These are phyloP conservation scores for Tricharina praecox DNA, from an alignment of 495 filamentous ascomycete genomes.

Conservation along the genomic window DNA sequence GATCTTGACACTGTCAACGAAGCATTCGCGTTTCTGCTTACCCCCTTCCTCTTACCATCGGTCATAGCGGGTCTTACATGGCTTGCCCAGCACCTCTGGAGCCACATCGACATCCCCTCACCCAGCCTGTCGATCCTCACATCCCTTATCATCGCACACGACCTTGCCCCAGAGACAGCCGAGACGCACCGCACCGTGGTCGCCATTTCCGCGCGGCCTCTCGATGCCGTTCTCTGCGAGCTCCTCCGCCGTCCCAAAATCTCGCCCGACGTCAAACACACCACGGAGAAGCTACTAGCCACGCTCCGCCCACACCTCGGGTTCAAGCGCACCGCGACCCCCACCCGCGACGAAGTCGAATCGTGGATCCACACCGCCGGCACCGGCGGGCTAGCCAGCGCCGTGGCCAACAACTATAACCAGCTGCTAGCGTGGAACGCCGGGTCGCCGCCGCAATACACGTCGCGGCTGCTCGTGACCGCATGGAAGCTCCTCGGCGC, in stretches of 20 bases:
- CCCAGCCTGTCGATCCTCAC: conserved; percentile 61
- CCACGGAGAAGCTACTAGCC: conserved; percentile 42
- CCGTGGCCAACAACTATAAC: conserved; percentile 35
- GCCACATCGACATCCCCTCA: conserved; percentile 38
- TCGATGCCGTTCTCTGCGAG: conserved; percentile 58
- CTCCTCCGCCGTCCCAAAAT: conserved; percentile 39
- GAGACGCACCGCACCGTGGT: conserved; percentile 70
- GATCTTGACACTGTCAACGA: conserved; percentile 68
- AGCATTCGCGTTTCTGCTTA: conserved; percentile 79
- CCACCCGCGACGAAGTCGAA: conserved; percentile 57
- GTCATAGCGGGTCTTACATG: conserved; percentile 65
- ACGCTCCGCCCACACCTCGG: conserved; percentile 51
- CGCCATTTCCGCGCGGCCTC: conserved; percentile 57
- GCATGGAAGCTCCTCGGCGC: conserved; percentile 57
- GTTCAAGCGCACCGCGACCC: conserved; percentile 41
- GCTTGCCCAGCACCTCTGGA: conserved; percentile 71
- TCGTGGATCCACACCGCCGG: conserved; percentile 47
- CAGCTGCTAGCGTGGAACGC: conserved; percentile 54
- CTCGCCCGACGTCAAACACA: neutral
- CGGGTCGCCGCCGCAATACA: conserved; percentile 40
- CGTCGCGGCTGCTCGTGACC: conserved; percentile 54
- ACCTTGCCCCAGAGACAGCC: conserved; percentile 62
- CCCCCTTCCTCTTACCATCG: conserved; percentile 77
- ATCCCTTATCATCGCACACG: conserved; percentile 43
- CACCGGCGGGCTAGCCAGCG: conserved; percentile 45